Percentiles rank a stretch among this genome's conserved stretches.
Evolutionary conservation across 2,329 filamentous ascomycete genomes (phyloP).

Genomic region (Ceratocystis albifundus): DNA sequence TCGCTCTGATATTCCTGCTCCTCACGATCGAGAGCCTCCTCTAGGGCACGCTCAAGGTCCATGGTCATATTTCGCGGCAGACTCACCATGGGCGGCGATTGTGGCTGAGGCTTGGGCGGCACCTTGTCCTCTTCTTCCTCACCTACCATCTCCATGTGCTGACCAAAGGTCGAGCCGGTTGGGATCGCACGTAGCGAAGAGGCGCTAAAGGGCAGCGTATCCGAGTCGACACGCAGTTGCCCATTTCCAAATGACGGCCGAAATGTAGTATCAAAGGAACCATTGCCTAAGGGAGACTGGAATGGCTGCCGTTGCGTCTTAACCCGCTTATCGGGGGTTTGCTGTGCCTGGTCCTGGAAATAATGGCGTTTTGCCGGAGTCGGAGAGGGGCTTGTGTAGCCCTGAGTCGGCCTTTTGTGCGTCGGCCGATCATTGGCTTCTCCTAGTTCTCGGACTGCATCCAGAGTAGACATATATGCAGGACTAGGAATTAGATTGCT

Average conservation of each 20-base stretch:
- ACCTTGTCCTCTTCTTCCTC: neutral
- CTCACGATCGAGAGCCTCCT: conserved; percentile 17
- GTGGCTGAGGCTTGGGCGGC: neutral
- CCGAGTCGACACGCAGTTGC: conserved; percentile 15
- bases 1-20: conserved; percentile 14
- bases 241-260: conserved; percentile 8
- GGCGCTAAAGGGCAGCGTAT: conserved; percentile 14
- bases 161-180: conserved; percentile 2
- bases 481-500: conserved; percentile 16
- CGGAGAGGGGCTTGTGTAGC: neutral
- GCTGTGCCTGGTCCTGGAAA: neutral
- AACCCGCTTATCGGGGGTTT: neutral
- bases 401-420: conserved; percentile 3
- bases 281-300: neutral
- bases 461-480: conserved; percentile 16
- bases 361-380: neutral
- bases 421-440: neutral
- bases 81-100: neutral
- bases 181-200: neutral
- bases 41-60: conserved; percentile 15
- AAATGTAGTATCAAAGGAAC: neutral
- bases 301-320: neutral
- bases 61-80: conserved; percentile 18
- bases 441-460: conserved; percentile 15
- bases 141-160: conserved; percentile 6